Base-by-base conservation (phyloP, 164 flowering plant species). In the Chimonanthus praecox region DNA sequence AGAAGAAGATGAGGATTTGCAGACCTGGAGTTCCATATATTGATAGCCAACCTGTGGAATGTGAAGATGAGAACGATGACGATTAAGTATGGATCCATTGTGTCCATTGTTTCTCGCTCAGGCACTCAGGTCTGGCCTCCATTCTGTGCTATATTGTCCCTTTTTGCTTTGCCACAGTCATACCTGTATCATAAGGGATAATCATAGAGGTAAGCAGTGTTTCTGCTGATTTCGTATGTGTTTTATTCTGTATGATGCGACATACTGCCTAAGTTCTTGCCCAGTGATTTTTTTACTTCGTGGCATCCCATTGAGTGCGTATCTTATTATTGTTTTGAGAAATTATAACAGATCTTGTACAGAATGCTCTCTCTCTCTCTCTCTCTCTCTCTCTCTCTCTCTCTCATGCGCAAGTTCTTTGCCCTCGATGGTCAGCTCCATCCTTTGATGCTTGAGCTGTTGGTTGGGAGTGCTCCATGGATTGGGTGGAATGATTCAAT, bases 111-210 rank as follows among this genome's bases (percentile, higher is more conserved):
- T 11, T 66, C 68, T 62, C 44, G n/a, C 20, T 62, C 65, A 62
- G 33, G 65, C 33, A 13, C n/a, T 54, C 60, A 54, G 60, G 60
- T 54, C 45, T 66, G 48, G 47, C 47, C 50, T 63, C 15, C 63
- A 47, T 3, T 72, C 63, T 71, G 60, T 47, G 50, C 64, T 21
- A n/a, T 16, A 18, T n/a, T 33, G 21, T 49, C 58, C 48, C 46
- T 72, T 43, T 43, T 20, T 72, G 10, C 49, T 47, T 71, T 3
- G 58, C 65, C 49, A 72, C 46, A 43, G 46, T 46, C 44, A 71
- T 54, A 67, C 62, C 68, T 72, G 74, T 72, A 72, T 72, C 58
- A 71, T 72, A 63, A 62, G 51, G 68, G 68, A 54, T 71, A 21
- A n/a, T 44, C 63, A 72, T 62, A 72, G 74, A 63, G 74, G 58